phyloP scores from a whole-genome alignment of 352 stramenopile genomes.

The Ophiocytium majus region DNA sequence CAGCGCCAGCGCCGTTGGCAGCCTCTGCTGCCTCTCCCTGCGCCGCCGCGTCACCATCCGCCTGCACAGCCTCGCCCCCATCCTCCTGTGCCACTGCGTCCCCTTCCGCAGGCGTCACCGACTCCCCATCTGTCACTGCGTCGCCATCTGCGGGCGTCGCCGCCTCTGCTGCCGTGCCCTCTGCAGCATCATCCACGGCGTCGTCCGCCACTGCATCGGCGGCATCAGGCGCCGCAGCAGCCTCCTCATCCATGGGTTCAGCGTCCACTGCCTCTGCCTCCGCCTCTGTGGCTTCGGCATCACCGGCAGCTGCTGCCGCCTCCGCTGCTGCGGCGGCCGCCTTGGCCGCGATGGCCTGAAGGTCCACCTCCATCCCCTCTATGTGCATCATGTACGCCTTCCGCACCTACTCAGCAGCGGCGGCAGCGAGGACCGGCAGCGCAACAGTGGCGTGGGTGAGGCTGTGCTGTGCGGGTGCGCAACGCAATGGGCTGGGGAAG shows the following conservation, averaged over 20 bases:
- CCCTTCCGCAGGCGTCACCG: not conserved
- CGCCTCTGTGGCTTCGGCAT: not conserved
- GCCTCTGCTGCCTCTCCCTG: too few species aligned
- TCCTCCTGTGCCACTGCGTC: conserved; percentile 39
- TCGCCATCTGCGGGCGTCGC: conserved; percentile 10
- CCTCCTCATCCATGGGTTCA: not conserved
- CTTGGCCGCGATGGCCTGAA: not conserved
- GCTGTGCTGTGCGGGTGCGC: not conserved
- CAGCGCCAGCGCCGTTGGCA: too few species aligned
- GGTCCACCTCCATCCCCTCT: conserved; percentile 31
- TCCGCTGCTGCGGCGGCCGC: not conserved
- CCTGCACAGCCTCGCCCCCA: conserved; percentile 1
- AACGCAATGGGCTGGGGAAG: not conserved
- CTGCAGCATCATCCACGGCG: not conserved
- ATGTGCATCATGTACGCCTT: conserved; percentile 41
- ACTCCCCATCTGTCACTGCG: not conserved
- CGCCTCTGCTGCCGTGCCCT: not conserved
- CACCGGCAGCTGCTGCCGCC: not conserved
- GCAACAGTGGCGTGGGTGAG: not conserved
- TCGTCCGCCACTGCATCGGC: not conserved
- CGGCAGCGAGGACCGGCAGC: too few species aligned
- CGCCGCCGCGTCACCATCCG: not conserved
- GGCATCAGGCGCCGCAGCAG: not conserved
- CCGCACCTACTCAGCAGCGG: too few species aligned
- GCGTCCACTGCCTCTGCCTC: not conserved